Evolutionary conservation across 2,329 filamentous ascomycete species (phyloP), one percentile per base, ranked within the genome.

Genomic region (Pleurostoma richardsiae): DNA sequence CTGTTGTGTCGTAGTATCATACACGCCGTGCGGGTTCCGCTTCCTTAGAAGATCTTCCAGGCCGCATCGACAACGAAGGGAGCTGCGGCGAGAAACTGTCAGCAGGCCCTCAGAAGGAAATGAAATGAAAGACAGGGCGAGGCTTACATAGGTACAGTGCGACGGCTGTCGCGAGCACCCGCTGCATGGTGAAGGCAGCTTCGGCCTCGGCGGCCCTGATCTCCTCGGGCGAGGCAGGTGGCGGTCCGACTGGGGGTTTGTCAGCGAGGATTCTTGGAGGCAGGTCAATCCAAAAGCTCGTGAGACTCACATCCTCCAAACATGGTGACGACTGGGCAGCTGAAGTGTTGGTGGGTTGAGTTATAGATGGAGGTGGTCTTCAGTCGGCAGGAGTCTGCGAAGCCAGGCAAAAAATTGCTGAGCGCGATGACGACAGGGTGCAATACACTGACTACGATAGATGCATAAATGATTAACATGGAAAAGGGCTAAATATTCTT

Each of bases 61-160:
- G 62, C 45, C 42, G 56, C 72, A 51, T 82, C 76, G 58, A 83
- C 69, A 53, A 76, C 71, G 58, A 82, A 83, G 45, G 79, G 79
- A 47, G 78, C 80, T 83, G 45, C 29, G 19, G 2, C 33, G 19
- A 31, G 39, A 11, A 27, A 30, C 6, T 10, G 41, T 41, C 30
- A 51, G 40, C 5, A 38, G 39, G 29, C 47, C 29, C 7, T 33
- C 11, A 29, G 28, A 28, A 30, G 19, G 19, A 19, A 36, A 36
- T 8, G 33, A 36, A 36, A 36, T 36, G n/a, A 7, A 2, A 33
- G 8, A 7, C 5, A 19, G n/a, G 31, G 5, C 28, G 30, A 26
- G 19, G 36, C 86, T 48, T 81, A 94, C 88, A 89, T 50, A 94
- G 70, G 64, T 92, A 92, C 42, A 94, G 76, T 43, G 87, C 66